These are phyloP conservation scores for Gossypium schwendimanii DNA, from an alignment of 441 rosid genomes.

Conservation along the genomic window DNA sequence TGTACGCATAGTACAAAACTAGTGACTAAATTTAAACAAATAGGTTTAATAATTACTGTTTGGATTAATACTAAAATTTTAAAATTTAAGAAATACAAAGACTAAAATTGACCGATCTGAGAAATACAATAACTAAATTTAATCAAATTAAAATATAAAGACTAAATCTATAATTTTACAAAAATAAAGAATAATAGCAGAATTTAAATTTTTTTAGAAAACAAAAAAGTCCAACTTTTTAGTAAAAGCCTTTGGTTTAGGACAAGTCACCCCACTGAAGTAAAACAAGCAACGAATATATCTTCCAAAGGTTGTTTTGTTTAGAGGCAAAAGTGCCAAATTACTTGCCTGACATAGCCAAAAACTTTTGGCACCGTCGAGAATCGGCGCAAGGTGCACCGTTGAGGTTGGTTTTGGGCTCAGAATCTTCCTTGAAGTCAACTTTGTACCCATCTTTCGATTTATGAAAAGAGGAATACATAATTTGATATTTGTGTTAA, in stretches of 20 bases:
- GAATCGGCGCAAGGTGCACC: background rate
- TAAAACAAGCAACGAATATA: constrained; percentile 5
- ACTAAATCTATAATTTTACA: no score
- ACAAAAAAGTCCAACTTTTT: background rate
- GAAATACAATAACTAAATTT: no score
- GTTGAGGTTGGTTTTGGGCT: background rate
- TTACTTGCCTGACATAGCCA: background rate
- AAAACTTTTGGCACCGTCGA: background rate
- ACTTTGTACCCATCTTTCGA: background rate
- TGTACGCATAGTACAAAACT: no score
- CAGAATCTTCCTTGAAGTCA: background rate
- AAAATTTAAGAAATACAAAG: no score
- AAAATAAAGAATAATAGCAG: no score
- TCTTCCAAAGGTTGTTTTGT: background rate
- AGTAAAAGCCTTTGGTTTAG: background rate
- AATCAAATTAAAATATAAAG: no score
- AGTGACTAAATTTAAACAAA: no score
- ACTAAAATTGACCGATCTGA: no score
- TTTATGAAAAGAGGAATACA: background rate
- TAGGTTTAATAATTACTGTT: no score
- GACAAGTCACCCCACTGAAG: constrained; percentile 31
- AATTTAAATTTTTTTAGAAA: no score
- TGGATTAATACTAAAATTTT: no score
- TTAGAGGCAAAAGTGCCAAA: background rate
- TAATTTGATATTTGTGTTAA: background rate